phyloP scores from a whole-genome alignment of 148 eudicot species.

The Persicaria tinctoria region DNA sequence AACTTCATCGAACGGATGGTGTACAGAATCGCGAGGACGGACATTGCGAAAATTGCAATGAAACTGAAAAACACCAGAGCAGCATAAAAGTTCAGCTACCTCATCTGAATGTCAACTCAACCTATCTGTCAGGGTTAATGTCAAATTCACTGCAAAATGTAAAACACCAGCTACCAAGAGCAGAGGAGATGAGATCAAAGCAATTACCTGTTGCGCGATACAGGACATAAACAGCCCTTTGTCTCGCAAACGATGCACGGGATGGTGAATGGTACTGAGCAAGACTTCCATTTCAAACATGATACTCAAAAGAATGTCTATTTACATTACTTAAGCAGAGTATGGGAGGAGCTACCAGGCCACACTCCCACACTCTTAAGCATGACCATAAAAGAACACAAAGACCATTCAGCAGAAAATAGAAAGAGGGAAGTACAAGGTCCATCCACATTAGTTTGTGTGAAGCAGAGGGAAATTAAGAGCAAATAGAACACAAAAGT shows the following conservation, averaged over 20 bases:
- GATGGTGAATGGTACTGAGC: not conserved
- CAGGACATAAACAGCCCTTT: too few relatives aligned
- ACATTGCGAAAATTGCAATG: not conserved
- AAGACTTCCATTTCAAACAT: conserved; percentile 6
- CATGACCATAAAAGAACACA: not conserved
- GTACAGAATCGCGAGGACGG: not conserved
- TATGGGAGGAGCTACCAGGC: not conserved
- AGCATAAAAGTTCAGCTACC: not conserved
- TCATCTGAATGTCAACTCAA: not conserved
- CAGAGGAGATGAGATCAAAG: too few relatives aligned
- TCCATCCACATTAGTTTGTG: conserved; percentile 9
- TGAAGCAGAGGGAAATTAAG: conserved; percentile 4
- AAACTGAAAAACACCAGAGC: not conserved
- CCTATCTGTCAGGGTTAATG: not conserved
- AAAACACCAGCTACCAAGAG: too few relatives aligned
- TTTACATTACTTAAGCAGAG: conserved; percentile 9
- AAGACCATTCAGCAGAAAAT: not conserved
- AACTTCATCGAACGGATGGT: not conserved
- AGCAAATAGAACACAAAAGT: not conserved
- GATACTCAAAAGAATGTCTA: conserved; percentile 10
- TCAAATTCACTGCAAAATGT: too few relatives aligned
- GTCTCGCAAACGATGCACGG: not conserved
- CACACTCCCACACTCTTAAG: conserved; percentile 3
- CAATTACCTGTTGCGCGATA: too few relatives aligned
- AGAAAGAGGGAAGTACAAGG: not conserved